Conservation (phyloP, 441 rosid genomes). For the Theobroma grandiflorum region DNA sequence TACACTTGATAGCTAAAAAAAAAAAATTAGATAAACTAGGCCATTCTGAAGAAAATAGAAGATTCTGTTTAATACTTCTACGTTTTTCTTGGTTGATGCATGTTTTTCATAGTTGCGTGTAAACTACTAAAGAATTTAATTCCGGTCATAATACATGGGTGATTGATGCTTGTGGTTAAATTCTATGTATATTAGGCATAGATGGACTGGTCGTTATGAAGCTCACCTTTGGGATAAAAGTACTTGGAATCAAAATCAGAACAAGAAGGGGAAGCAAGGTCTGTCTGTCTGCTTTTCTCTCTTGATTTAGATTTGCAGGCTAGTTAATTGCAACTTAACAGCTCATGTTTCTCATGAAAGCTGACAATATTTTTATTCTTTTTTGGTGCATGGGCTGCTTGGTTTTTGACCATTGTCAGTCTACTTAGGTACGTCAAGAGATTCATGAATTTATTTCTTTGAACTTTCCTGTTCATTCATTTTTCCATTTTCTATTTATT, state of each 20-base stretch:
- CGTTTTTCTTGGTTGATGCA: background rate
- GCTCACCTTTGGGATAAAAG: slow-evolving; percentile 91
- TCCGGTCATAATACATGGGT: background rate
- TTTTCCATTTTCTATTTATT: slow-evolving; percentile 29
- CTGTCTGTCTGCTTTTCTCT: slow-evolving; percentile 25
- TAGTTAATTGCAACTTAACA: background rate
- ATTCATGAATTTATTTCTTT: slow-evolving; percentile 12
- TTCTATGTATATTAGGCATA: slow-evolving; percentile 52
- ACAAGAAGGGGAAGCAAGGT: slow-evolving; percentile 90
- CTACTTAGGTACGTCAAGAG: slow-evolving; percentile 72
- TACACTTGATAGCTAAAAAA: background rate
- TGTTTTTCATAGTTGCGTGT: slow-evolving; percentile 9
- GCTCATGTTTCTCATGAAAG: slow-evolving; percentile 26
- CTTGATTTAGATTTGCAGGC: background rate
- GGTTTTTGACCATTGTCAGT: slow-evolving; percentile 52
- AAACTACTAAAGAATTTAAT: slow-evolving; percentile 20
- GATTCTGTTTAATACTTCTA: background rate
- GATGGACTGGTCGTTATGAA: slow-evolving; percentile 89
- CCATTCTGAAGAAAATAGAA: slow-evolving; percentile 6
- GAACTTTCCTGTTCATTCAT: background rate
- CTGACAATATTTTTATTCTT: slow-evolving; percentile 44
- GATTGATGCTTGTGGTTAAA: slow-evolving; percentile 20
- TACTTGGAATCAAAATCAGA: slow-evolving; percentile 86
- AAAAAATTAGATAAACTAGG: slow-evolving; percentile 1
- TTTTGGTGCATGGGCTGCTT: slow-evolving; percentile 37